Base-by-base conservation (phyloP, 2,329 filamentous ascomycete species). In the Fusarium nisikadoi region DNA sequence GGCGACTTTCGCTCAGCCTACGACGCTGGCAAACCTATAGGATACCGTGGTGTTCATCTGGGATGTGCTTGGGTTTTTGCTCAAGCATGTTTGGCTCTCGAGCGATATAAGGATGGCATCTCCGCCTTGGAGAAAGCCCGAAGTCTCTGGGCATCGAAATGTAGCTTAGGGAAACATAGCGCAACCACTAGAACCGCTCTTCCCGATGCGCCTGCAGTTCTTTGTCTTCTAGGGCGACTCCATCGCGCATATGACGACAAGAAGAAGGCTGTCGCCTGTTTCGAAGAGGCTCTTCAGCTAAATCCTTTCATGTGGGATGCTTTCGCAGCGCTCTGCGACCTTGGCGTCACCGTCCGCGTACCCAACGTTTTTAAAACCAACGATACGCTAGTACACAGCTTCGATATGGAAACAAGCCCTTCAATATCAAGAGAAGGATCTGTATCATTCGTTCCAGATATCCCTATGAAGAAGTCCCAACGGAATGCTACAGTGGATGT, bases 221-320 rank as follows among this genome's bases (percentile, higher is more conserved):
- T 91, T 71, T 96, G 93, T 77, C 84, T 99, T 41, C 86, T 97
- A 35, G 96, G 94, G 31, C 97, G 97, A 82, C 85, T 99, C 33
- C 95, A 94, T 84, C 90, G 92, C 53, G 93, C 89, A 5, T 92
- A 96, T 76, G 93, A 97, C 75, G 88, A 93, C 76, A 93, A 93
- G 77, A 92, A 92, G 75, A 94, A 93, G 81, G 95, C 96, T 12
- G 90, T 95, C 20, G 89, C 93, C 73, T 94, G 90, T 80, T 98
- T 96, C 79, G 94, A 97, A 74, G 94, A 97, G 67, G 90, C 95
- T 10, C 84, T 99, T 76, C 97, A 95, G 82, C 81, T 91, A 60
- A 99, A 98, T 78, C 95, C 96, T 3, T 95, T 98, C 81, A 96
- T 97, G 89, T 99, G 96, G 96, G 96, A 99, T 85, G 95, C 95